These are phyloP conservation scores for Boehmeria nivea DNA, from an alignment of 306 rosid species.

Conservation along the genomic window DNA sequence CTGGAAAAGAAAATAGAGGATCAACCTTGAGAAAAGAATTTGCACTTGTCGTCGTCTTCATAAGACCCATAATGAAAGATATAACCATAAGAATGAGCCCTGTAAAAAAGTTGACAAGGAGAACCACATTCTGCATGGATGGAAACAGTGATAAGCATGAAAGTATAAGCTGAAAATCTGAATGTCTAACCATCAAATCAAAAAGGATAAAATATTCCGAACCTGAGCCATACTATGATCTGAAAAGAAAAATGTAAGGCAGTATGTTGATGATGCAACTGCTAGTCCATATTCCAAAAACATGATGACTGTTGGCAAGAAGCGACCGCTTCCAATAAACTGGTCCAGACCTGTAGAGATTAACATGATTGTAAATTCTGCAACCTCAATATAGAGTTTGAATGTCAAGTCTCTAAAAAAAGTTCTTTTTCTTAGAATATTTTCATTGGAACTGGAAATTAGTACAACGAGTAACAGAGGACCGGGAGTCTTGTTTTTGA, in stretches of 20 bases:
- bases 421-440: no score
- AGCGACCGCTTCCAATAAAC: conserved; percentile 76
- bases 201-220: conserved; percentile 16
- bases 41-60: conserved; percentile 54
- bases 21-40: conserved; percentile 89
- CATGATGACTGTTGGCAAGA: conserved; percentile 62
- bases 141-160: conserved; percentile 21
- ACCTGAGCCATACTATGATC: conserved; percentile 97
- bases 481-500: no score
- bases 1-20: conserved; percentile 4
- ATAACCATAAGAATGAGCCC: conserved; percentile 88
- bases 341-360: conserved; percentile 71
- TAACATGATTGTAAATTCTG: not conserved
- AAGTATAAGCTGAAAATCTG: conserved; percentile 3
- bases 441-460: no score
- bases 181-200: not conserved
- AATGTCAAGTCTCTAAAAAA: not conserved
- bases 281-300: conserved; percentile 88
- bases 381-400: not conserved
- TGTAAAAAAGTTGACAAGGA: conserved; percentile 75
- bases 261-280: conserved; percentile 83
- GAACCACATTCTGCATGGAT: conserved; percentile 77
- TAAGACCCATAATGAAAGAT: conserved; percentile 88
- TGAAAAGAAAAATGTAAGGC: conserved; percentile 86
- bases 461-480: no score